phyloP scores from a whole-genome alignment of 1,284 basidiomycete genomes.

The Prillingera fragicola region DNA sequence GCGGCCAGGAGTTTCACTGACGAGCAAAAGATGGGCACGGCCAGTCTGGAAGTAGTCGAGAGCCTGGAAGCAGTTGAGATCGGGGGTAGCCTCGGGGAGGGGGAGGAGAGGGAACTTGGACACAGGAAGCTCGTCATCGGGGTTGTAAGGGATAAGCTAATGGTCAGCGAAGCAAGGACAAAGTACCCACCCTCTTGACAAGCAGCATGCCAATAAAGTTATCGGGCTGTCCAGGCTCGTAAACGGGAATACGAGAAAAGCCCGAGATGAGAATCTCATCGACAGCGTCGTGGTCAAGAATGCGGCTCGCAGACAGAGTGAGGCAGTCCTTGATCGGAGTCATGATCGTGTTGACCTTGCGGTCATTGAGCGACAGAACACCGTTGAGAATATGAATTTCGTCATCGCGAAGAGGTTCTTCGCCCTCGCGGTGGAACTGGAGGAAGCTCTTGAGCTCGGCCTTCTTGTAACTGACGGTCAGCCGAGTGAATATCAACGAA shows the following conservation, averaged over 20 bases:
- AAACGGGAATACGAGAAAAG: slow-evolving; percentile 89
- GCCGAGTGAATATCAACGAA: neutral
- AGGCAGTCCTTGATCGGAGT: slow-evolving; percentile 63
- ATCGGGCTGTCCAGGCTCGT: slow-evolving; percentile 66
- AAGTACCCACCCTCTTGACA: slow-evolving; percentile 66
- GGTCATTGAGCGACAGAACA: slow-evolving; percentile 76
- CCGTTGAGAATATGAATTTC: slow-evolving; percentile 81
- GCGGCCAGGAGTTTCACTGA: slow-evolving; percentile 74
- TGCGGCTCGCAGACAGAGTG: slow-evolving; percentile 58
- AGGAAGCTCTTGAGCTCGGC: slow-evolving; percentile 89
- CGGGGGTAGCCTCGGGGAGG: slow-evolving; percentile 82
- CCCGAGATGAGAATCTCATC: slow-evolving; percentile 71
- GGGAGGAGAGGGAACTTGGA: slow-evolving; percentile 69
- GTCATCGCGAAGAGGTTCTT: slow-evolving; percentile 81
- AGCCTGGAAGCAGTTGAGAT: slow-evolving; percentile 69
- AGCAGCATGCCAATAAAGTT: slow-evolving; percentile 84
- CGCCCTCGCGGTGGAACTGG: slow-evolving; percentile 75
- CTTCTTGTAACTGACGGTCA: slow-evolving; percentile 72
- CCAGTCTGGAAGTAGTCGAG: slow-evolving; percentile 77
- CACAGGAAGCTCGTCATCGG: slow-evolving; percentile 68
- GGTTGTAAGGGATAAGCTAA: slow-evolving; percentile 85
- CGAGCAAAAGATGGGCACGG: slow-evolving; percentile 82
- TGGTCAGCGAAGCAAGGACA: neutral
- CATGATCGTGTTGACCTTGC: slow-evolving; percentile 79
- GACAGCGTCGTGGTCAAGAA: slow-evolving; percentile 73